These are phyloP conservation scores for Eucalyptus marginata DNA, from an alignment of 345 rosid genomes.

Conservation along the genomic window DNA sequence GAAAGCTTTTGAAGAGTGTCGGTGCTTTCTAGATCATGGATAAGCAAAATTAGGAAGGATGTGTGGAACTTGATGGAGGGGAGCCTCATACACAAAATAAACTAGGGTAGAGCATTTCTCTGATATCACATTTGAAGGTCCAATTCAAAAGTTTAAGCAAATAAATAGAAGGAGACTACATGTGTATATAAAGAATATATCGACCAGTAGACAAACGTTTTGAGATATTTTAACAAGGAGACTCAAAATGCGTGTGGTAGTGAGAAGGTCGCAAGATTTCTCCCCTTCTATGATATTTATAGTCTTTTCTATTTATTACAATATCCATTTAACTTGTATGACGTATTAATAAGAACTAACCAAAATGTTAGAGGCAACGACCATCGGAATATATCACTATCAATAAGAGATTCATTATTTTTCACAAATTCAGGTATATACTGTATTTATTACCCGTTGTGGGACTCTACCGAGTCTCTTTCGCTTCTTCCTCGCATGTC, in stretches of 20 bases:
- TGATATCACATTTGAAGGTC: background rate
- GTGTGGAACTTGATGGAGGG: background rate
- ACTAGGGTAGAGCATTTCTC: background rate
- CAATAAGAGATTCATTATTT: background rate
- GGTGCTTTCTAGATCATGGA: background rate
- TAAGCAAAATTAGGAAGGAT: background rate
- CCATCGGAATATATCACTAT: background rate
- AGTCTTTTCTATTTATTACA: background rate
- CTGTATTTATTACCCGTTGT: background rate
- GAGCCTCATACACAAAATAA: background rate
- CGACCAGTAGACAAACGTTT: background rate
- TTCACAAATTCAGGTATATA: background rate
- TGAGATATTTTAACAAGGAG: background rate
- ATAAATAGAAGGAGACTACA: background rate
- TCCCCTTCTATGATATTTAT: background rate
- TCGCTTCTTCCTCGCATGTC: background rate
- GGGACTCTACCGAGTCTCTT: background rate
- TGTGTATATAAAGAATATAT: background rate
- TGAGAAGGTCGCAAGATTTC: background rate
- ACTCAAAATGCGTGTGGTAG: background rate
- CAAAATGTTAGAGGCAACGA: background rate
- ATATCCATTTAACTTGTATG: background rate
- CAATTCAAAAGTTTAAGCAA: background rate
- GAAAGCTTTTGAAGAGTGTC: accelerated
- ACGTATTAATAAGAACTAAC: background rate